phyloP scores from a whole-genome alignment of 306 rosid species.

The Malus asiatica region DNA sequence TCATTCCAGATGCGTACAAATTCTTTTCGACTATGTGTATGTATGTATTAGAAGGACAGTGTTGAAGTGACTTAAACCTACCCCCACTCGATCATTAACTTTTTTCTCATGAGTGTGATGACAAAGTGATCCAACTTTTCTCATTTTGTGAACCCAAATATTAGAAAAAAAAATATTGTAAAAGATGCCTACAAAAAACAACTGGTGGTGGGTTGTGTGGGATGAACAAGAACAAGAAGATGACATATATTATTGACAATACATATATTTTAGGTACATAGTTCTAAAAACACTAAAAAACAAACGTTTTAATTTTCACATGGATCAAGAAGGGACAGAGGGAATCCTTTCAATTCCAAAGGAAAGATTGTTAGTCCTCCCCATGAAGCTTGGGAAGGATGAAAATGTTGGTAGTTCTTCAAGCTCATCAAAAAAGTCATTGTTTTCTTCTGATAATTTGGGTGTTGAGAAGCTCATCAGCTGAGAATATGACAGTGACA shows the following conservation, averaged over 20 bases:
- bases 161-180: neutral
- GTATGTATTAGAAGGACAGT: neutral
- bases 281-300: constrained; percentile 21
- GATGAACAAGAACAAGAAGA: neutral
- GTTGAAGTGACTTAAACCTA: neutral
- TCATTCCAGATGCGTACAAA: no score
- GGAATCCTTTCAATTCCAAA: constrained; percentile 64
- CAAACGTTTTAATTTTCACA: neutral
- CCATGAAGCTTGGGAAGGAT: constrained; percentile 51
- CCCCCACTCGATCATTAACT: constrained; percentile 12
- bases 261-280: constrained; percentile 21
- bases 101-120: neutral
- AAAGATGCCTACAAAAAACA: neutral
- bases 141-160: constrained; percentile 11
- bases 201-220: constrained; percentile 3
- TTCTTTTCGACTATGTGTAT: neutral
- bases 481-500: constrained; percentile 28
- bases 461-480: constrained; percentile 30
- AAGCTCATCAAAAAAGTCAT: constrained; percentile 83
- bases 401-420: constrained; percentile 79
- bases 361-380: constrained; percentile 39
- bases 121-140: constrained; percentile 20
- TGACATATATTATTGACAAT: constrained; percentile 10
- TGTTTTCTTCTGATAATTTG: constrained; percentile 38
- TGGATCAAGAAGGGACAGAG: constrained; percentile 71